These are phyloP conservation scores for Ceratocystis eucalypticola DNA, from an alignment of 2,329 filamentous ascomycete species.

Conservation along the genomic window DNA sequence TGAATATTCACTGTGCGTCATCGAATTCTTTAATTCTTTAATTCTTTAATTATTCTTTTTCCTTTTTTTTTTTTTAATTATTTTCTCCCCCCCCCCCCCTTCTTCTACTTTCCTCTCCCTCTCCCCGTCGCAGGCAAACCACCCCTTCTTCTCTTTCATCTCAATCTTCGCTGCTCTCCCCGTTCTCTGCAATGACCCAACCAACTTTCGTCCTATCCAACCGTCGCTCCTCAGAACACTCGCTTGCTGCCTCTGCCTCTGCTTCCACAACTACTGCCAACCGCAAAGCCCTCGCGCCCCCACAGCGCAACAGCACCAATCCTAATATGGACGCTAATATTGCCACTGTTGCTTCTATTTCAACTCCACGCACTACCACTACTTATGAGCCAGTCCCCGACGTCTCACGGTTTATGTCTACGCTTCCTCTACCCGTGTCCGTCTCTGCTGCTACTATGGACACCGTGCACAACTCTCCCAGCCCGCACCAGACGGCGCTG, in stretches of 20 bases:
- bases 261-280: not conserved
- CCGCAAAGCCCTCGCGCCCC: not conserved
- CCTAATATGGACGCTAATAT: not conserved
- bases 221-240: not conserved
- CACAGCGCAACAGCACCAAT: not conserved
- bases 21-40: not conserved
- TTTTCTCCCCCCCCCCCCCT: not conserved
- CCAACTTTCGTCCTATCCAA: constrained; percentile 4
- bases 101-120: not conserved
- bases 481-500: not conserved
- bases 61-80: not conserved
- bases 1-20: not conserved
- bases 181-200: not conserved
- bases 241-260: not conserved
- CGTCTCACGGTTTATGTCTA: not conserved
- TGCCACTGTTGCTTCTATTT: not conserved
- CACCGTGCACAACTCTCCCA: not conserved
- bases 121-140: no score
- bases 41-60: not conserved
- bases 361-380: not conserved
- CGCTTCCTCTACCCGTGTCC: not conserved
- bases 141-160: not conserved
- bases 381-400: not conserved
- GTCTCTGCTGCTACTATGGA: not conserved
- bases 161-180: not conserved